Evolutionary conservation across 805 yeast genomes (phyloP), one percentile per base, ranked within the genome.

Genomic region (Lipomyces spencermartinsiae): DNA sequence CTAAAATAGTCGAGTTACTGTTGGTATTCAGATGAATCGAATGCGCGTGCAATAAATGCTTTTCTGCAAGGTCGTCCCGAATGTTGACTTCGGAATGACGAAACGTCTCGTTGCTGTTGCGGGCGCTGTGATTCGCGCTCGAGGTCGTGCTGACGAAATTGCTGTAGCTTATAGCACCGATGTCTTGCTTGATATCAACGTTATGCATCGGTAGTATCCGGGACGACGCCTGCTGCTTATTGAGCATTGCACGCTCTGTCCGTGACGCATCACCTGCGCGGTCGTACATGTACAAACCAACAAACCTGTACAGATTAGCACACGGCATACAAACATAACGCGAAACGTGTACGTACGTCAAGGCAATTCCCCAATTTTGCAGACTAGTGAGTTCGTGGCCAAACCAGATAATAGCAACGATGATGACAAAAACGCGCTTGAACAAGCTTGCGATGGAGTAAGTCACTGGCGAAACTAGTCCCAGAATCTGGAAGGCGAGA

Each of bases 391-490:
- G 81, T 34, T 66, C 71, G 73, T 83, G 84, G 33, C 89, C 89
- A 49, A 83, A 84, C 82, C 84, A 85, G 54, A 89, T 67, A 80
- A 93, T 90, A 73, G 97, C 91, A 0, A 89, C 89, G 1, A 89
- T 84, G 56, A 93, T 92, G 37, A 93, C 86, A 0, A 91, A 90
- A n/a, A 93, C 90, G 74, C 97, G 86, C 79, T 93, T 93, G 86
- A 93, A 85, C 85, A 93, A 85, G 56, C 91, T 87, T 2, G 97
- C 97, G 66, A 93, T 88, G 1, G 96, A 90, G 78, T 92, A 93
- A 2, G 95, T 86, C 12, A 93, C 88, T 0, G 97, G 91, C 1
- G 97, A 90, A 5, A 93, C 84, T 75, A 89, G 85, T 25, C 97
- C 95, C 58, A 93, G 79, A 39, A 93, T 81, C 79, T 90, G 92